Base-by-base conservation (phyloP, 495 filamentous ascomycete genomes). In the Penicillium crystallinum region DNA sequence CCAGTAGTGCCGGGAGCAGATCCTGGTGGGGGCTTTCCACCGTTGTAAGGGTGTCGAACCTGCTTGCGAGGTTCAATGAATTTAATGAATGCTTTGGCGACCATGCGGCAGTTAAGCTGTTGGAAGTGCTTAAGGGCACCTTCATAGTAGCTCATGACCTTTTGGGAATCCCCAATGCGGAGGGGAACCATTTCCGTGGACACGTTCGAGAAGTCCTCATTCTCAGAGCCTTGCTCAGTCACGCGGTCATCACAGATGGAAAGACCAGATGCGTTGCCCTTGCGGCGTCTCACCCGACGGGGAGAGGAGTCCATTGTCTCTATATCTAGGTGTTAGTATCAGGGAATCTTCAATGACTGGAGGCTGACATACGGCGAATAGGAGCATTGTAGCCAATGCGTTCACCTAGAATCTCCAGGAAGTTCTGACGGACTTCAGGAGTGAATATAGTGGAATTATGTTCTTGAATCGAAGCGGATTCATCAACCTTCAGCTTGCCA, bases 21-120 rank as follows among this genome's bases (percentile, higher is more conserved):
- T 21, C 69, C 68, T 41, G 64, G 51, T 29, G 65, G 65, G 8
- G 66, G 58, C 47, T 64, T 66, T 36, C 84, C 78, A 15, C 81
- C 77, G 21, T 86, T 91, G 66, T 96, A 97, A 21, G 63, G 63
- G 55, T 63, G 61, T 49, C 61, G 46, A 0, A 83, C 82, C 64
- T 95, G 89, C 63, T 96, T 96, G 60, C 87, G 90, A 1, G 90
- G 87, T 52, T 89, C 86, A 5, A 95, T 84, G 22, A 83, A 78
- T 59, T 87, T 90, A 56, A 95, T 85, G 71, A 89, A 92, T 19
- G 80, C 84, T 63, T 91, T 92, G 19, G 81, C 81, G 18, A 93
- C 80, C 53, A 73, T 78, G 73, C 43, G 77, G 66, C 86, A 86
- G 49, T 84, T 81, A 6, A 82, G 76, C 57, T 95, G 89, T 62